A percentile compares a stretch with the other conserved stretches of the same genome.
These are phyloP conservation scores for Cyberlindnera misumaiensis DNA, from an alignment of 805 yeast species.

Conservation along the genomic window DNA sequence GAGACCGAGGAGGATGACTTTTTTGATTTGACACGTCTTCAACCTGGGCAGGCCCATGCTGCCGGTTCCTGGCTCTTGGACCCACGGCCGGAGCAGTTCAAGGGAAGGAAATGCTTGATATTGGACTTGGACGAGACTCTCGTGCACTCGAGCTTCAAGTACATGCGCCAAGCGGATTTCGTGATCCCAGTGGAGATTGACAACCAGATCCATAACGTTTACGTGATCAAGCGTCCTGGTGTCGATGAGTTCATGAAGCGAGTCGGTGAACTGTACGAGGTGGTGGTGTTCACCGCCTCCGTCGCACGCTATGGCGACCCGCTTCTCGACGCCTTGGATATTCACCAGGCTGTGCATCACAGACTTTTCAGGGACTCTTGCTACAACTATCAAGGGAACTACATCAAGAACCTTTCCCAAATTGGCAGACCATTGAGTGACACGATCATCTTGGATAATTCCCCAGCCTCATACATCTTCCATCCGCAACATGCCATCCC, in stretches of 20 bases:
- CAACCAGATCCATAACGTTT: constrained; percentile 85
- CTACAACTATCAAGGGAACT: constrained; percentile 88
- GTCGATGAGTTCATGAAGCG: constrained; percentile 84
- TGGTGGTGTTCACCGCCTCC: constrained; percentile 95
- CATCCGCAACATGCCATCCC: constrained; percentile 98
- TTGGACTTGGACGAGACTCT: constrained; percentile 93
- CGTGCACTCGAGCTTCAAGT: constrained; percentile 92
- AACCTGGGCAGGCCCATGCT: constrained; percentile 65
- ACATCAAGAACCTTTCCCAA: constrained; percentile 87
- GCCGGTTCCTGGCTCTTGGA: constrained; percentile 56
- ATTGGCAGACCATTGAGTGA: constrained; percentile 88
- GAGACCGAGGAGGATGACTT: constrained; percentile 28
- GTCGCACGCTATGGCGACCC: constrained; percentile 97
- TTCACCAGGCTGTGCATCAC: constrained; percentile 73
- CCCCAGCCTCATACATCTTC: constrained; percentile 96
- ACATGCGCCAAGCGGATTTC: constrained; percentile 87
- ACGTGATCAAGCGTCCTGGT: constrained; percentile 95
- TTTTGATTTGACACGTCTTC: constrained; percentile 56
- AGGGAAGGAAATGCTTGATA: constrained; percentile 75
- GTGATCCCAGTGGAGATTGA: constrained; percentile 97
- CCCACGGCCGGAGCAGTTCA: constrained; percentile 40
- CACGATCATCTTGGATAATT: constrained; percentile 87
- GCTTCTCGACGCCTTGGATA: constrained; percentile 78
- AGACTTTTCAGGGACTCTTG: constrained; percentile 93
- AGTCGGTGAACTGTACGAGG: constrained; percentile 86